Percentiles rank a stretch among this genome's conserved stretches.
Evolutionary conservation across 257 asterid species (phyloP).

Genomic region (Solanum paucissectum): DNA sequence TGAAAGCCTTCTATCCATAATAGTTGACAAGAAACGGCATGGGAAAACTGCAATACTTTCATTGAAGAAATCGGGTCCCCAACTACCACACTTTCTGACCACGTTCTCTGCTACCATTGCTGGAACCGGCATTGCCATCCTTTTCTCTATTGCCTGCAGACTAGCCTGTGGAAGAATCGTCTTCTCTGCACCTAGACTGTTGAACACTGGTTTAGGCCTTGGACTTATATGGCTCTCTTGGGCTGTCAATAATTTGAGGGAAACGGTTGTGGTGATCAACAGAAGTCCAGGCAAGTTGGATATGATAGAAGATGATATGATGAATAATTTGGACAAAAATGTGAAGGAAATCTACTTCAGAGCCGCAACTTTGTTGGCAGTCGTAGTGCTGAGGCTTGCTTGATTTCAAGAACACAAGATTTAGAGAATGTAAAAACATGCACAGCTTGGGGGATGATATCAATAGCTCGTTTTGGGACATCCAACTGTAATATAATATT

Average conservation of each 20-base stretch:
- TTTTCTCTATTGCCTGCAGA: constrained; percentile 53
- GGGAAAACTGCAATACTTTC: constrained; percentile 39
- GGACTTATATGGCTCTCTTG: constrained; percentile 88
- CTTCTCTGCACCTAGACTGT: constrained; percentile 41
- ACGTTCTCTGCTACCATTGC: constrained; percentile 78
- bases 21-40: constrained; percentile 45
- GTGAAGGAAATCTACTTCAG: constrained; percentile 59
- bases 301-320: constrained; percentile 45
- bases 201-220: constrained; percentile 67
- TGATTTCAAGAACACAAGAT: constrained; percentile 13
- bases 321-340: constrained; percentile 45
- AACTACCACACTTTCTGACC: constrained; percentile 57
- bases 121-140: constrained; percentile 81
- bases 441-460: neutral
- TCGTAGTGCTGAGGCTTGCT: constrained; percentile 50
- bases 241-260: constrained; percentile 69
- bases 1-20: constrained; percentile 75
- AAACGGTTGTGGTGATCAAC: constrained; percentile 47
- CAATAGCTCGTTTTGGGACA: neutral
- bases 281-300: constrained; percentile 29
- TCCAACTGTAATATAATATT: neutral
- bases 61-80: constrained; percentile 66
- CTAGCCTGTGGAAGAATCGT: constrained; percentile 45
- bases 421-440: neutral
- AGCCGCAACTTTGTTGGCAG: constrained; percentile 46